Evolutionary conservation across 106 monocot genomes (phyloP).

Genomic region (Dendrobium nobile): DNA sequence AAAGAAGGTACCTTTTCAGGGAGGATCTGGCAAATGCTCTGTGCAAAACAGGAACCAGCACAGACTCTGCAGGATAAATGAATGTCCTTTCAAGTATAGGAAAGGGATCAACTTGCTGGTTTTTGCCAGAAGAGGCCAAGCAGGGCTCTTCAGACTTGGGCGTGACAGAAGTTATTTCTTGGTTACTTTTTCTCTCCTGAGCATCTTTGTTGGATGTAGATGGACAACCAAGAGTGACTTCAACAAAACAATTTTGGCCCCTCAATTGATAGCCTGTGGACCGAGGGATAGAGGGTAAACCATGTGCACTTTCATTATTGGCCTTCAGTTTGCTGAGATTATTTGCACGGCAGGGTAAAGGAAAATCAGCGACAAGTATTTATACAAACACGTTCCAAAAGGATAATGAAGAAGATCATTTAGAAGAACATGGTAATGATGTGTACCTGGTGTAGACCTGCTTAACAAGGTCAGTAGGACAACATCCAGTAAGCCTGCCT

Average conservation of each 20-base stretch:
- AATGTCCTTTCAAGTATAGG: conserved; percentile 73
- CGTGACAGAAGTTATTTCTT: conserved; percentile 10
- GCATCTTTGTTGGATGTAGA: conserved; percentile 17
- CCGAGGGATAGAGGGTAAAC: conserved; percentile 35
- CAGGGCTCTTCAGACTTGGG: conserved; percentile 19
- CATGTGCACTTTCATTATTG: conserved; percentile 34
- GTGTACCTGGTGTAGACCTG: conserved; percentile 75
- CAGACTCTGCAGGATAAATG: conserved; percentile 67
- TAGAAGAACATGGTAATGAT: neutral
- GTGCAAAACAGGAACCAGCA: conserved; percentile 71
- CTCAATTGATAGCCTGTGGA: conserved; percentile 54
- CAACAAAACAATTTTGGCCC: conserved; percentile 79
- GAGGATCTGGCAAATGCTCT: conserved; percentile 67
- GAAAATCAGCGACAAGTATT: neutral
- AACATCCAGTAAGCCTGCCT: conserved; percentile 77
- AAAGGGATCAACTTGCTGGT: conserved; percentile 27
- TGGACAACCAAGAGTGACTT: conserved; percentile 68
- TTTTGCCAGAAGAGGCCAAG: conserved; percentile 18
- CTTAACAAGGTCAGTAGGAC: conserved; percentile 89
- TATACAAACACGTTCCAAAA: neutral
- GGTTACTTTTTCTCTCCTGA: conserved; percentile 9
- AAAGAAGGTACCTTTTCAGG: conserved; percentile 53
- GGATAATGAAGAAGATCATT: neutral
- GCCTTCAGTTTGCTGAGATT: conserved; percentile 48
- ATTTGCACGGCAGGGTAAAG: conserved; percentile 5